phyloP scores from a whole-genome alignment of 2,329 filamentous ascomycete genomes.

The Ascochyta koolunga region DNA sequence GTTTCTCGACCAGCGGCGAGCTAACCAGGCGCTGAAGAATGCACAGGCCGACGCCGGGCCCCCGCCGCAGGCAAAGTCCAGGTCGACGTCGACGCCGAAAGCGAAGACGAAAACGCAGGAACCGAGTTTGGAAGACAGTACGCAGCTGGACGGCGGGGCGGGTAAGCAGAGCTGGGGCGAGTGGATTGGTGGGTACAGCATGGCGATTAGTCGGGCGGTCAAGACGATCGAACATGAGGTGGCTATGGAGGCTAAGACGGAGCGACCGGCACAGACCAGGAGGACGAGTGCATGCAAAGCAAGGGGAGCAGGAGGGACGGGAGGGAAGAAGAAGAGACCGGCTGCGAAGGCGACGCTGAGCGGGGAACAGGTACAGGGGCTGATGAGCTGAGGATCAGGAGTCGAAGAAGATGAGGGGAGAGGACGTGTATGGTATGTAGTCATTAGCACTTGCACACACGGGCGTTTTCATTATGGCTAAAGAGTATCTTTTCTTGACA shows the following conservation, averaged over 20 bases:
- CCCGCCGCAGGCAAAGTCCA: neutral
- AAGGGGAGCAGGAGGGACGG: constrained; percentile 11
- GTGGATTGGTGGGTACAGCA: constrained; percentile 48
- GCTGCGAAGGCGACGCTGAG: constrained; percentile 29
- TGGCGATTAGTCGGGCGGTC: constrained; percentile 45
- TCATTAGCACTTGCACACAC: neutral
- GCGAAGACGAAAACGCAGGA: neutral
- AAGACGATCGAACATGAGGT: constrained; percentile 47
- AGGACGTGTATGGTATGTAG: neutral
- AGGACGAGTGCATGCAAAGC: constrained; percentile 9
- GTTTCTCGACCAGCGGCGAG: constrained; percentile 40
- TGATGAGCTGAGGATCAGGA: constrained; percentile 26
- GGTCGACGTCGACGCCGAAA: constrained; percentile 5
- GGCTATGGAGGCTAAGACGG: constrained; percentile 37
- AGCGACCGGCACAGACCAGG: constrained; percentile 4
- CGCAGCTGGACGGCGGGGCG: constrained; percentile 9
- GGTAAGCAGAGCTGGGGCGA: constrained; percentile 44
- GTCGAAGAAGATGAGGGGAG: no score
- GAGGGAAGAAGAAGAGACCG: constrained; percentile 27
- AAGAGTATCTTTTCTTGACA: no score
- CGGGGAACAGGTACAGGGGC: constrained; percentile 33
- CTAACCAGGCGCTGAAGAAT: constrained; percentile 7
- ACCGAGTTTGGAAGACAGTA: constrained; percentile 21
- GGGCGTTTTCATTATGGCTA: neutral
- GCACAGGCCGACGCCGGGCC: constrained; percentile 8